Evolutionary conservation across 345 rosid genomes (phyloP).

Genomic region (Dipteronia sinensis): DNA sequence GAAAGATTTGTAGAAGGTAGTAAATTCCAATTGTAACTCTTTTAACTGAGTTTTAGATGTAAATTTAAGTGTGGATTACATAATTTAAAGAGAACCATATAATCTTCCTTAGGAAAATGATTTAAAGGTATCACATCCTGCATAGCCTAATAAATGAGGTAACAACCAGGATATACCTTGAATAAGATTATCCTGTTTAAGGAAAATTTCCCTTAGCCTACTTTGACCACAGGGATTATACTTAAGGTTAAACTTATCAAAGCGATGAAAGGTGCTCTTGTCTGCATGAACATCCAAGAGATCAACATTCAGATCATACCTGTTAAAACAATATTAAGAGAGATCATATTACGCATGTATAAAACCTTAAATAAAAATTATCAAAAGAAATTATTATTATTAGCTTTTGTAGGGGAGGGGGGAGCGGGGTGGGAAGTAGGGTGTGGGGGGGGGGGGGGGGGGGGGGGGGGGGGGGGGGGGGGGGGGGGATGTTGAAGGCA

Average conservation of each 20-base stretch:
- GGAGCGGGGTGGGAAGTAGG: background rate
- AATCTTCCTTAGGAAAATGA: background rate
- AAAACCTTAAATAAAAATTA: background rate
- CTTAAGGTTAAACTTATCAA: slow-evolving; percentile 98
- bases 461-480: background rate
- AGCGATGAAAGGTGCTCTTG: slow-evolving; percentile 99
- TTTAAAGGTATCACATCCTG: background rate
- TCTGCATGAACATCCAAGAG: slow-evolving; percentile 99
- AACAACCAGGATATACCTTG: slow-evolving; percentile 62
- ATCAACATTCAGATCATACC: slow-evolving; percentile 95
- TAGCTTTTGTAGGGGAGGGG: background rate
- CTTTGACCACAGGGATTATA: slow-evolving; percentile 99
- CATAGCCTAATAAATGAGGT: slow-evolving; percentile 13
- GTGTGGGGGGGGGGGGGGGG: background rate
- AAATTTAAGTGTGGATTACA: background rate
- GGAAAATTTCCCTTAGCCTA: slow-evolving; percentile 98
- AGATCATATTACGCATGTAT: slow-evolving; percentile 1
- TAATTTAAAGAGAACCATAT: background rate
- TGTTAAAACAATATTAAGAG: slow-evolving; percentile 30
- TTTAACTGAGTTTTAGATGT: background rate
- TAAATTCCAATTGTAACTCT: background rate
- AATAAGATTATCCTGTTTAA: slow-evolving; percentile 97
- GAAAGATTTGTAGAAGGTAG: background rate
- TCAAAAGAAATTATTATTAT: background rate
- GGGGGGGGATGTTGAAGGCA: background rate